Evolutionary conservation across 2,329 filamentous ascomycete genomes (phyloP).

Genomic region (Penicillium oxalicum): DNA sequence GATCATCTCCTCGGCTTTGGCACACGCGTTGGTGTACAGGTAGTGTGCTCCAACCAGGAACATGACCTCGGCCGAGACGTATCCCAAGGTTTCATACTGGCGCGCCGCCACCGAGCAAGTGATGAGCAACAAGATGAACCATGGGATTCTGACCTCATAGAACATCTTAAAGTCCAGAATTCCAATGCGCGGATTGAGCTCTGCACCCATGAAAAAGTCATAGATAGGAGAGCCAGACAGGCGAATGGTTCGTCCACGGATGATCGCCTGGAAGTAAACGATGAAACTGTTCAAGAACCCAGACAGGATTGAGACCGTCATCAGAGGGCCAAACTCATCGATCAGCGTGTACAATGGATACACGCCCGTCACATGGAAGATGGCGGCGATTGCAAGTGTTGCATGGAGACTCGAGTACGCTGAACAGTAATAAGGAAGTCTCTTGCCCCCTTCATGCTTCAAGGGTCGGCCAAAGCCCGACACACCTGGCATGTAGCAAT

Average conservation of each 20-base stretch:
- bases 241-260: constrained; percentile 74
- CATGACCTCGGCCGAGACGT: constrained; percentile 71
- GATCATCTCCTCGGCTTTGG: constrained; percentile 86
- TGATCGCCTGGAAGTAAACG: constrained; percentile 79
- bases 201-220: constrained; percentile 86
- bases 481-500: constrained; percentile 79
- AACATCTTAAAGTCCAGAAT: constrained; percentile 92
- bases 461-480: constrained; percentile 84
- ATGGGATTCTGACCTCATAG: constrained; percentile 87
- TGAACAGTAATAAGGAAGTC: constrained; percentile 90
- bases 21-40: constrained; percentile 83
- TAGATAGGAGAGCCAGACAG: constrained; percentile 80
- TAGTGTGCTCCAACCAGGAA: constrained; percentile 86
- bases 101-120: constrained; percentile 57
- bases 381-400: constrained; percentile 63
- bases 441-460: constrained; percentile 70
- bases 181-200: constrained; percentile 74
- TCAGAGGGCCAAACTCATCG: constrained; percentile 87
- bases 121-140: constrained; percentile 81
- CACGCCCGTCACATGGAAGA: constrained; percentile 70
- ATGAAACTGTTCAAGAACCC: constrained; percentile 75
- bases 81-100: constrained; percentile 80
- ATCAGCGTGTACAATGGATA: constrained; percentile 87
- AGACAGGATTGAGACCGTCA: constrained; percentile 86
- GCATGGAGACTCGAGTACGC: constrained; percentile 79